These are phyloP conservation scores for Vigna angularis DNA, from an alignment of 306 rosid genomes.

Conservation along the genomic window DNA sequence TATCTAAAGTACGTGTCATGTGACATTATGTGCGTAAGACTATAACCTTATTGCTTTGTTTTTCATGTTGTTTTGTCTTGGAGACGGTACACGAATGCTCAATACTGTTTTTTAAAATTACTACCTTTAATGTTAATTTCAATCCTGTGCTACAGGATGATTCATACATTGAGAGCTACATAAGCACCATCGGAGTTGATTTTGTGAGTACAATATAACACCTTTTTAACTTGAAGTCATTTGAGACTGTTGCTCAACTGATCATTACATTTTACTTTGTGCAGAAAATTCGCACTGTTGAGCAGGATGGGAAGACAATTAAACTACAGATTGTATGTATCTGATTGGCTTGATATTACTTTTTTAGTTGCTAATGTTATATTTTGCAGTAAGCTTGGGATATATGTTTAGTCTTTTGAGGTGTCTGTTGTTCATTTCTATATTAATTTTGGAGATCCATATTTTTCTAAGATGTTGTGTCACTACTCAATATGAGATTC, in stretches of 20 bases:
- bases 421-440: conserved; percentile 17
- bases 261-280: conserved; percentile 33
- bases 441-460: neutral
- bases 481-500: conserved; percentile 18
- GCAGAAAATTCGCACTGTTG: conserved; percentile 68
- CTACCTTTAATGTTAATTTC: conserved; percentile 25
- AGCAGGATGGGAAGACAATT: conserved; percentile 68
- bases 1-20: conserved; percentile 2
- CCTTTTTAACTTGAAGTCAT: conserved; percentile 40
- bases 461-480: neutral
- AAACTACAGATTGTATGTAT: conserved; percentile 66
- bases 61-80: conserved; percentile 38
- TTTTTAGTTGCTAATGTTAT: conserved; percentile 27
- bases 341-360: conserved; percentile 36
- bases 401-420: conserved; percentile 13
- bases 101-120: conserved; percentile 19
- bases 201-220: conserved; percentile 71
- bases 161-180: conserved; percentile 97
- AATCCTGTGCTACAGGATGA: conserved; percentile 70
- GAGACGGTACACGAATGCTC: conserved; percentile 26
- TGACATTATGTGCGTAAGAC: conserved; percentile 12
- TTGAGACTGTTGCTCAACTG: conserved; percentile 30
- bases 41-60: neutral
- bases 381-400: conserved; percentile 25
- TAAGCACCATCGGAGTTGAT: conserved; percentile 99